phyloP scores from a whole-genome alignment of 345 rosid genomes.

The Lumnitzera racemosa region DNA sequence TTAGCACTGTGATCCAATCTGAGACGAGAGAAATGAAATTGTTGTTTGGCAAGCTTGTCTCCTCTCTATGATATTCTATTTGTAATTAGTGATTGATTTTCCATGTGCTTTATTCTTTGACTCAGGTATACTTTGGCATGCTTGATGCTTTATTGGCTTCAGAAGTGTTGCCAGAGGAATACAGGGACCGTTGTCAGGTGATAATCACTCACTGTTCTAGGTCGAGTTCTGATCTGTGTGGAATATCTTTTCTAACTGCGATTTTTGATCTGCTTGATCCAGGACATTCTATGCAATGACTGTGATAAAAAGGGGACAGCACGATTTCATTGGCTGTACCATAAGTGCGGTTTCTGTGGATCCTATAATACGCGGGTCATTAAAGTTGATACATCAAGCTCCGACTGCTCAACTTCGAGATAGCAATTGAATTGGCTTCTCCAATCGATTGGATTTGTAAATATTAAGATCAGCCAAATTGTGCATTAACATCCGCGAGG shows the following conservation, averaged over 20 bases:
- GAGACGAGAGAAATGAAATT: neutral
- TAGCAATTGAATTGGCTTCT: too few species aligned
- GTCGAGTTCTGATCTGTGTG: too few species aligned
- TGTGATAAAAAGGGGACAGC: slow-evolving; percentile 58
- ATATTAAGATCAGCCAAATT: too few species aligned
- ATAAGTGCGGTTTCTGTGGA: slow-evolving; percentile 55
- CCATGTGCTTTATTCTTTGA: neutral
- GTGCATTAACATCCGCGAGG: too few species aligned
- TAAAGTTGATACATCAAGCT: slow-evolving; percentile 2
- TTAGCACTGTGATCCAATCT: too few species aligned
- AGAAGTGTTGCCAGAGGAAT: slow-evolving; percentile 91
- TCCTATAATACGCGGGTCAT: slow-evolving; percentile 53
- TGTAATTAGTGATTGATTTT: neutral
- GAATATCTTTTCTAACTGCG: too few species aligned
- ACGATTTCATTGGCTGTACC: slow-evolving; percentile 73
- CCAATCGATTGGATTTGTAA: too few species aligned
- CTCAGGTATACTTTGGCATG: slow-evolving; percentile 91
- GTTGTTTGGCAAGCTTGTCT: neutral
- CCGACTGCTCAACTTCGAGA: slow-evolving; percentile 2
- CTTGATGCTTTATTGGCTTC: slow-evolving; percentile 82
- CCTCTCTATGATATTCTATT: neutral
- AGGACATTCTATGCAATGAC: slow-evolving; percentile 74
- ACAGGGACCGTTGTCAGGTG: slow-evolving; percentile 68
- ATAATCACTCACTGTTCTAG: too few species aligned
- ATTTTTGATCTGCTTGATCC: slow-evolving; percentile 6